Evolutionary conservation across 2,329 filamentous ascomycete species (phyloP).

Genomic region (Bipolaris sorokiniana): DNA sequence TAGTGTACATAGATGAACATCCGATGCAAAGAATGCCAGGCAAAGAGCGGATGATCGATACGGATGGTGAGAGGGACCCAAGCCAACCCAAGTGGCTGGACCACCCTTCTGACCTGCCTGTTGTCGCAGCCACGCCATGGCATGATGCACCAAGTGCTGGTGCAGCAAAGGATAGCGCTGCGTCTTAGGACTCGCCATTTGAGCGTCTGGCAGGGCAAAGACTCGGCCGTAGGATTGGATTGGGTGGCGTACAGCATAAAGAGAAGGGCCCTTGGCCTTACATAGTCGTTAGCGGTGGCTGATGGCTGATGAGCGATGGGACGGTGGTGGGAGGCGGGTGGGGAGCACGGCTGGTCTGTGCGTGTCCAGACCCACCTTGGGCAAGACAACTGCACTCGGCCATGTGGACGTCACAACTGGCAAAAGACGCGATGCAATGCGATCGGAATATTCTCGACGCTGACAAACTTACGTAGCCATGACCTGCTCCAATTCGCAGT

Average conservation of each 20-base stretch:
- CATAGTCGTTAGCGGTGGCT: constrained; percentile 15
- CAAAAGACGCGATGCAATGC: constrained; percentile 31
- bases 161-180: constrained; percentile 3
- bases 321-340: neutral
- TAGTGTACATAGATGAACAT: constrained; percentile 1
- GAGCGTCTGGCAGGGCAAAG: neutral
- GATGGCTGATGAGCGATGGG: neutral
- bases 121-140: constrained; percentile 5
- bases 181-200: neutral
- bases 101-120: constrained; percentile 9
- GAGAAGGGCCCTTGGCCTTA: neutral
- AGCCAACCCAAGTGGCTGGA: constrained; percentile 15
- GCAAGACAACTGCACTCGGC: constrained; percentile 11
- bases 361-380: constrained; percentile 14
- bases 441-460: constrained; percentile 30
- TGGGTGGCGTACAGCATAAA: neutral
- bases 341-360: constrained; percentile 3
- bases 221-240: neutral
- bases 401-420: constrained; percentile 19
- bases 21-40: constrained; percentile 4
- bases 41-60: constrained; percentile 16
- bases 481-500: constrained; percentile 16
- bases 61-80: constrained; percentile 20
- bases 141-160: constrained; percentile 12
- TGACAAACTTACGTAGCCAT: constrained; percentile 38